These are phyloP conservation scores for Hypoxylon cercidicola DNA, from an alignment of 495 filamentous ascomycete genomes.

Conservation along the genomic window DNA sequence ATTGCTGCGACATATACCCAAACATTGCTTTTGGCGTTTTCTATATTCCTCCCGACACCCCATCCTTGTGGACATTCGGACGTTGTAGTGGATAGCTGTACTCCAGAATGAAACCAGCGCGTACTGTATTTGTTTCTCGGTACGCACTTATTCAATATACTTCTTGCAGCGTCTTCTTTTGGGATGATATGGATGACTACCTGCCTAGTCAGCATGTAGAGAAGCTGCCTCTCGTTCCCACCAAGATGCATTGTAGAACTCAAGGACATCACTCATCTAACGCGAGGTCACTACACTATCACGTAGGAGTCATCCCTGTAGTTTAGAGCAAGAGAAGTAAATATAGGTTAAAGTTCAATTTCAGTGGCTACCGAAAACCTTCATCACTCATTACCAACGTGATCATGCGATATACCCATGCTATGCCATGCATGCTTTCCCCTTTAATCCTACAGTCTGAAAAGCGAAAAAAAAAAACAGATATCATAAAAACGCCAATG, in stretches of 20 bases:
- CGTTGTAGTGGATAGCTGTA: neutral
- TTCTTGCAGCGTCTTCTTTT: too few species aligned
- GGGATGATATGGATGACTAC: too few species aligned
- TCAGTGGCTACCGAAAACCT: neutral
- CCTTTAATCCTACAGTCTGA: neutral
- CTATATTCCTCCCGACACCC: slow-evolving; percentile 4
- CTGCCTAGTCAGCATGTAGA: too few species aligned
- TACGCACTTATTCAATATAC: too few species aligned
- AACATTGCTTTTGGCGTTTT: slow-evolving; percentile 37
- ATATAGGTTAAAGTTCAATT: too few species aligned
- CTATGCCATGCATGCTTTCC: neutral
- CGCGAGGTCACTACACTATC: too few species aligned
- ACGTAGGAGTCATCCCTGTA: too few species aligned
- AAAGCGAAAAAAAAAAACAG: neutral
- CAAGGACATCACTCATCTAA: too few species aligned
- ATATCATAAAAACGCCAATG: slow-evolving; percentile 5
- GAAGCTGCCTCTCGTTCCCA: too few species aligned
- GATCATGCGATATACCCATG: slow-evolving; percentile 13
- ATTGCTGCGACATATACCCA: slow-evolving; percentile 30
- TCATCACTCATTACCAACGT: slow-evolving; percentile 35
- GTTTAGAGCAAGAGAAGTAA: too few species aligned
- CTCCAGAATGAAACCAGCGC: neutral
- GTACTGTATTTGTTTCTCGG: neutral
- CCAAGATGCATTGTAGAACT: too few species aligned
- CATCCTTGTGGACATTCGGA: slow-evolving; percentile 11